Conservation (phyloP, 1,284 basidiomycete species). For the Athelia psychrophila region DNA sequence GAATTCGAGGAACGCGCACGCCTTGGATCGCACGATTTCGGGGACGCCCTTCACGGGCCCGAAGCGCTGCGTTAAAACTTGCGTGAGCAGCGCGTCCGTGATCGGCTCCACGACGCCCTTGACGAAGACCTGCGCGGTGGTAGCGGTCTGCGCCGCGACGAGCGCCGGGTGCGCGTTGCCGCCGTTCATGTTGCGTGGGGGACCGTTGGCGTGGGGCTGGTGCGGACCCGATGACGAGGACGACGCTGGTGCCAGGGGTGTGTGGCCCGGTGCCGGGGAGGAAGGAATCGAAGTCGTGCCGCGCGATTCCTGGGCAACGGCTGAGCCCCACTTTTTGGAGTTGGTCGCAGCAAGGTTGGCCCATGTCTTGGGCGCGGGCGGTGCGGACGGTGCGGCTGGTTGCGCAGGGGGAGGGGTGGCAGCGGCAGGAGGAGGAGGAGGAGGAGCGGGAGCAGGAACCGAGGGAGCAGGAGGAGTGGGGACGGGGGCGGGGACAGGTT, state of each 20-base stretch:
- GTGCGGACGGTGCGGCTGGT: slow-evolving; percentile 34
- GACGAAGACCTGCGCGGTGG: slow-evolving; percentile 81
- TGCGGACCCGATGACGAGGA: slow-evolving; percentile 27
- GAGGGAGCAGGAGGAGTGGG: slow-evolving; percentile 35
- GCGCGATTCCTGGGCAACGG: slow-evolving; percentile 70
- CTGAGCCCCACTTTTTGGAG: slow-evolving; percentile 74
- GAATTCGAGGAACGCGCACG: slow-evolving; percentile 96
- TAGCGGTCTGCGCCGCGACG: slow-evolving; percentile 58
- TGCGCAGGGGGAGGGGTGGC: slow-evolving; percentile 31
- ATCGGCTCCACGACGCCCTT: slow-evolving; percentile 84
- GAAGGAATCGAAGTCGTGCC: slow-evolving; percentile 65
- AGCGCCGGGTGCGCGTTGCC: slow-evolving; percentile 42
- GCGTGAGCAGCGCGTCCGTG: slow-evolving; percentile 55
- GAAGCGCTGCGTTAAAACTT: slow-evolving; percentile 66
- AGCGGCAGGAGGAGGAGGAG: slow-evolving; percentile 29
- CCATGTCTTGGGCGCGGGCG: slow-evolving; percentile 78
- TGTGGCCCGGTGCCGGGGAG: slow-evolving; percentile 23
- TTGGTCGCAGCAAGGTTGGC: slow-evolving; percentile 86
- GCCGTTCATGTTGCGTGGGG: slow-evolving; percentile 18
- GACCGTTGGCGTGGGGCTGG: slow-evolving; percentile 21
- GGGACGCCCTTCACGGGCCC: slow-evolving; percentile 80
- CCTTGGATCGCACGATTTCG: slow-evolving; percentile 86
- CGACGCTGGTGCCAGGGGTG: slow-evolving; percentile 25
- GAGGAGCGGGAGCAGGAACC: slow-evolving; percentile 29
- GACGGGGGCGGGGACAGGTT: slow-evolving; percentile 28